phyloP scores from a whole-genome alignment of 2,329 filamentous ascomycete genomes.

The Aspergillus hortae region DNA sequence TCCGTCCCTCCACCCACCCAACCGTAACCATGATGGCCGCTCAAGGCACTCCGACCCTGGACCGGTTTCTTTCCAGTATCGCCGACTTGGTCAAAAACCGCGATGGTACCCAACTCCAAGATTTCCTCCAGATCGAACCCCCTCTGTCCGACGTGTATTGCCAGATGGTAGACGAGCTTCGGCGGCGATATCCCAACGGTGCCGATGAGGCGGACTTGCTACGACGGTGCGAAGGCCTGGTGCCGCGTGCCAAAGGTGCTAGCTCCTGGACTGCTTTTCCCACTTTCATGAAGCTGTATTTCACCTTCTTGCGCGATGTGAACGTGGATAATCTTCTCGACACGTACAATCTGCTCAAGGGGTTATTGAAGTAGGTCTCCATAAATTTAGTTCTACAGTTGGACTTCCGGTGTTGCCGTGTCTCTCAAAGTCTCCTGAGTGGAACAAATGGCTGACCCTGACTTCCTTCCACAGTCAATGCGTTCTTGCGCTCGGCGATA shows the following conservation, averaged over 20 bases:
- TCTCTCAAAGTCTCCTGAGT: background rate
- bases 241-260: constrained; percentile 63
- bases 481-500: constrained; percentile 75
- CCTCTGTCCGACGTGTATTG: constrained; percentile 65
- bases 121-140: constrained; percentile 73
- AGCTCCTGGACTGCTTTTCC: constrained; percentile 74
- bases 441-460: constrained; percentile 2
- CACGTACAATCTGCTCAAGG: constrained; percentile 71
- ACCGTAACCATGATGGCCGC: constrained; percentile 14
- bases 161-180: constrained; percentile 65
- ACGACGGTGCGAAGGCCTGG: constrained; percentile 58
- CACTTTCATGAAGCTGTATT: constrained; percentile 75
- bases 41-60: constrained; percentile 57
- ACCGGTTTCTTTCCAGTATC: constrained; percentile 66
- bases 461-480: constrained; percentile 59
- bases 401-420: background rate
- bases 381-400: background rate
- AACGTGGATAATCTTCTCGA: constrained; percentile 70
- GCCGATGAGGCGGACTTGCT: constrained; percentile 54
- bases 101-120: constrained; percentile 63
- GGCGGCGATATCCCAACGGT: constrained; percentile 51
- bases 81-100: constrained; percentile 59
- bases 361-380: constrained; percentile 65
- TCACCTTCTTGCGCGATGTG: constrained; percentile 76
- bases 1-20: background rate